These are phyloP conservation scores for Cynara cardunculus DNA, from an alignment of 129 eudicot species.

Conservation along the genomic window DNA sequence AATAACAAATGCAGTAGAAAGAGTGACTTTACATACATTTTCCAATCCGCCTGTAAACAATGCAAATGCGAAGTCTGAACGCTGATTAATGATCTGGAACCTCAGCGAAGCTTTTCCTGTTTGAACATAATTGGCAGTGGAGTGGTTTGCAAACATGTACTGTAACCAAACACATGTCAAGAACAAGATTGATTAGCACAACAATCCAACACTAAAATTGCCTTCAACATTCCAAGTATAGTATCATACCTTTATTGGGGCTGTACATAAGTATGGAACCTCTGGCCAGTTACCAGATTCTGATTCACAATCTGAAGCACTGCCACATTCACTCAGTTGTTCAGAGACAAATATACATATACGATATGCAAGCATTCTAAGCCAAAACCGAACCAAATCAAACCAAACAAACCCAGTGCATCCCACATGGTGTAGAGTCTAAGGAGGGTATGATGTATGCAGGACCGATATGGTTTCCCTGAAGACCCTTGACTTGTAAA, in stretches of 20 bases:
- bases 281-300: slow-evolving; percentile 41
- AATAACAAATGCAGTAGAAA: background rate
- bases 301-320: slow-evolving; percentile 53
- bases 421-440: too few species aligned
- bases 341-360: background rate
- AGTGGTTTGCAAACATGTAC: slow-evolving; percentile 61
- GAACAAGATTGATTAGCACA: background rate
- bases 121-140: slow-evolving; percentile 35
- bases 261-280: slow-evolving; percentile 63
- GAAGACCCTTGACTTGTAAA: too few species aligned
- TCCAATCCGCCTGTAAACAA: slow-evolving; percentile 72
- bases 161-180: slow-evolving; percentile 25
- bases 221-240: background rate
- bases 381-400: background rate
- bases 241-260: slow-evolving; percentile 70
- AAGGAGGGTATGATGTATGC: too few species aligned
- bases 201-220: background rate
- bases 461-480: too few species aligned
- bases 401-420: too few species aligned
- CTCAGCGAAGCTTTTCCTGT: slow-evolving; percentile 56
- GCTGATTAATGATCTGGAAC: slow-evolving; percentile 71
- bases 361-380: background rate
- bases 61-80: slow-evolving; percentile 76
- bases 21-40: slow-evolving; percentile 37
- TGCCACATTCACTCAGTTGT: slow-evolving; percentile 19